Base-by-base conservation (phyloP, 176 grass and related monocot genomes). In the Oryza rufipogon region DNA sequence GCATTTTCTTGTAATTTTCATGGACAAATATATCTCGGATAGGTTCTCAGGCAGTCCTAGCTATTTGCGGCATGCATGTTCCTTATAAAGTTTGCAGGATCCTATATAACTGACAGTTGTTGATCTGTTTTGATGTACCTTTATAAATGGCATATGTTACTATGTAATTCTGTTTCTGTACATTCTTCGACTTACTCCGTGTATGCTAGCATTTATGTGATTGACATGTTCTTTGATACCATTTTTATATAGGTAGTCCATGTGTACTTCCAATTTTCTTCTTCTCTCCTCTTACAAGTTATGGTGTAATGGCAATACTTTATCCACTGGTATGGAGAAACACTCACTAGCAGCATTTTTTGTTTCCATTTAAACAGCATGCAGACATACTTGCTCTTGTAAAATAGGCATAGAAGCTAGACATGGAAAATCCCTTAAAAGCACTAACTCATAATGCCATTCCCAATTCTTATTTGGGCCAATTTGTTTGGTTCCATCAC, bases 221-320 rank as follows among this genome's bases (percentile, higher is more conserved):
- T 90, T 88, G 75, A 84, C 73, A 66, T 61, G 15, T 76, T 69
- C 14, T 65, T 74, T 70, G 51, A 15, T 87, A 54, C 60, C 4
- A 56, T 78, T 69, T 46, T 74, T 87, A 65, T 58, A 36, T 88
- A 95, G 96, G 93, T 81, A 93, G 93, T 71, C 91, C 87, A 14
- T 99, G 92, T 38, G 93, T 99, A 45, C 86, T 99, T 82, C 87
- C 96, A 34, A 81, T 85, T 86, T 90, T 99, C 86, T 96, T 99
- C 85, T 89, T 99, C 45, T 94, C 93, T 86, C 86, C 87, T 41
- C 93, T 96, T 87, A 85, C 86, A 66, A 94, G 93, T 80, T 92
- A 95, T 89, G 96, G 91, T 79, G 84, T 96, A 65, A 92, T 99
- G 83, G 96, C 89, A 78, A 89, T 99, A 75, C 93, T 99, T 72